Percentiles rank a stretch among this genome's conserved stretches.
Conservation (phyloP, 768 basidiomycete species). For the Boletus vermiculosoides region DNA sequence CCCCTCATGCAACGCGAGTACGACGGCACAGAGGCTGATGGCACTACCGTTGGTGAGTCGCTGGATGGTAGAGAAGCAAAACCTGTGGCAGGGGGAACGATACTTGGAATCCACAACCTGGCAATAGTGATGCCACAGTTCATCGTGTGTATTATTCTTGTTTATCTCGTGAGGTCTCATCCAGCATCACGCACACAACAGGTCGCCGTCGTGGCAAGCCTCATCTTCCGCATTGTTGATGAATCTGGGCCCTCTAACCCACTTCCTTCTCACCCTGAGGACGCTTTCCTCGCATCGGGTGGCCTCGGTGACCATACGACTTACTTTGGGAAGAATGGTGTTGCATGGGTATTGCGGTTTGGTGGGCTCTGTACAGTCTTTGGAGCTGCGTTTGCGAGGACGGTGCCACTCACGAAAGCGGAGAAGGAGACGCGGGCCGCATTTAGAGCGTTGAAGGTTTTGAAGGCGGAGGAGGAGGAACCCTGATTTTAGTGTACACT, state of each 20-base stretch:
- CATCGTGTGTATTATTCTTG: constrained; percentile 54
- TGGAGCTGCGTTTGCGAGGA: constrained; percentile 75
- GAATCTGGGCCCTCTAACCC: constrained; percentile 28
- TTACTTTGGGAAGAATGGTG: constrained; percentile 82
- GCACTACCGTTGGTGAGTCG: constrained; percentile 33
- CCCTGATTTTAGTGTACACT: constrained; percentile 33
- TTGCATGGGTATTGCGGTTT: constrained; percentile 92
- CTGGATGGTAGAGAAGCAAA: constrained; percentile 29
- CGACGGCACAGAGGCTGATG: constrained; percentile 41
- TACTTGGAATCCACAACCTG: constrained; percentile 92
- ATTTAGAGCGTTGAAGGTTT: constrained; percentile 73
- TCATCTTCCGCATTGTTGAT: constrained; percentile 84
- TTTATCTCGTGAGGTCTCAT: neutral
- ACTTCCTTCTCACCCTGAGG: constrained; percentile 32
- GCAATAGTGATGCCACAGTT: constrained; percentile 96
- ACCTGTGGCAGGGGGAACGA: constrained; percentile 81
- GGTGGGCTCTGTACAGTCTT: constrained; percentile 83
- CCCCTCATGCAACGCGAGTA: constrained; percentile 60
- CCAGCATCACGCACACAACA: constrained; percentile 27
- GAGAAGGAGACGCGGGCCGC: constrained; percentile 88
- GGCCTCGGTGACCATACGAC: constrained; percentile 46
- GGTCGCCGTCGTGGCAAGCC: constrained; percentile 84
- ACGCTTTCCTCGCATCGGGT: constrained; percentile 22
- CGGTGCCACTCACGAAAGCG: constrained; percentile 85
- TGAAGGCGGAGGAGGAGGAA: constrained; percentile 57